Base-by-base conservation (phyloP, 768 basidiomycete species). In the Suillus fuscotomentosus region DNA sequence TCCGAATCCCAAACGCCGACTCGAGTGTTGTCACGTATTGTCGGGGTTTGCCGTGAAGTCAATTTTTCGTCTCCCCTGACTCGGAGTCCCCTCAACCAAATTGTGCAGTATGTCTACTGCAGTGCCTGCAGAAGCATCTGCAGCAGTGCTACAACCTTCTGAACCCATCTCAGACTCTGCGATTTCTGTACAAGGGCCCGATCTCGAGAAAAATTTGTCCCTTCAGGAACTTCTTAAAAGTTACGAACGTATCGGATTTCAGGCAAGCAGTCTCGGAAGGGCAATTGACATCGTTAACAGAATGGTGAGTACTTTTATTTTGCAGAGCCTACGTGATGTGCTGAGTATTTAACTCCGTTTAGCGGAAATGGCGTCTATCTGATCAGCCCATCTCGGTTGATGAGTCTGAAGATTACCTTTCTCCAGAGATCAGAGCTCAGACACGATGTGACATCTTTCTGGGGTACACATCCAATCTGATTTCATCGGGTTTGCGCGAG, bases 391-490 rank as follows among this genome's bases (percentile, higher is more conserved):
- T 90, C 64, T 72, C 79, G 3, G 84, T 85, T 43, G 87, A 91
- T 70, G 94, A 94, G 72, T 77, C 86, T 1, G 90, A 93, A 38
- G 83, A 90, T 61, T 88, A 82, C 70, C 72, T 78, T 14, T 80
- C 84, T 68, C 84, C 85, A 9, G 78, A 83, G 63, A 79, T 89
- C 61, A 88, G 90, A 67, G 85, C 85, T 39, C 82, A 83, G 70
- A 95, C 85, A 53, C 88, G 88, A 65, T 97, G 88, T 78, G 90
- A 88, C 67, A 84, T 99, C 73, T 97, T 99, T 75, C 88, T 99
- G 48, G 97, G 97, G 45, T 99, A 97, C 78, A 99, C 97, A 13
- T 99, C 96, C 57, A 99, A 99, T 78, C 86, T 99, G 53, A 97
- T 99, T 72, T 99, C 97, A 2, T 99, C 97, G 10, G 97, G 97